These are phyloP conservation scores for Puccinia coronata DNA, from an alignment of 1,284 basidiomycete genomes.

Conservation along the genomic window DNA sequence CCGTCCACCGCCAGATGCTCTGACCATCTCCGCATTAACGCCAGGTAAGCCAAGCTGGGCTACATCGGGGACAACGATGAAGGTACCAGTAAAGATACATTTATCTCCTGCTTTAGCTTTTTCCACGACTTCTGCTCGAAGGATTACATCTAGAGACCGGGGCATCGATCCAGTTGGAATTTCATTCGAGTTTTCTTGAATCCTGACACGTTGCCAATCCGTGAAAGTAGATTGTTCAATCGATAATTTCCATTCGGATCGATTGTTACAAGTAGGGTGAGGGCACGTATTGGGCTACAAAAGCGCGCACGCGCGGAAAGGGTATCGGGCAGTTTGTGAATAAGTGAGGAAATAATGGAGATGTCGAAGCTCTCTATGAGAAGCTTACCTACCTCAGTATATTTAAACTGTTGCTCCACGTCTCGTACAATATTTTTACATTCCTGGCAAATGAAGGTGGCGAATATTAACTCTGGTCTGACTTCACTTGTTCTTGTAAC, in stretches of 20 bases:
- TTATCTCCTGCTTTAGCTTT: constrained; percentile 98
- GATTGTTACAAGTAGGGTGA: constrained; percentile 89
- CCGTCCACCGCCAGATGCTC: constrained; percentile 71
- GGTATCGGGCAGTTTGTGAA: background rate
- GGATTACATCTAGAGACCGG: constrained; percentile 87
- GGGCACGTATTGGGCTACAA: constrained; percentile 83
- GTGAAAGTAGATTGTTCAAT: constrained; percentile 96
- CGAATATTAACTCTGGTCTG: constrained; percentile 87
- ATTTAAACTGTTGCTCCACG: constrained; percentile 99
- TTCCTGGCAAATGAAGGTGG: constrained; percentile 87
- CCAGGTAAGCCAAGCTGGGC: constrained; percentile 93
- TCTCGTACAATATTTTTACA: constrained; percentile 87
- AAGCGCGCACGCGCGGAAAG: background rate
- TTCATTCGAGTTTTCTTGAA: constrained; percentile 98
- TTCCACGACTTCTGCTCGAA: constrained; percentile 92
- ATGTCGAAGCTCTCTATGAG: background rate
- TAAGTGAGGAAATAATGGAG: background rate
- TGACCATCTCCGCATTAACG: constrained; percentile 87
- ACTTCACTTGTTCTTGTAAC: constrained; percentile 98
- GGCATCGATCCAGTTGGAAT: constrained; percentile 99
- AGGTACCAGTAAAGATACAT: constrained; percentile 95
- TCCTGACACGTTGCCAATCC: constrained; percentile 99
- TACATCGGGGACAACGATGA: constrained; percentile 98
- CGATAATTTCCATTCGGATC: constrained; percentile 85
- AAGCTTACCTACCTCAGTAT: constrained; percentile 77